phyloP scores from a whole-genome alignment of 108 stramenopile genomes.

The Pseudonitzschia delicatissima region DNA sequence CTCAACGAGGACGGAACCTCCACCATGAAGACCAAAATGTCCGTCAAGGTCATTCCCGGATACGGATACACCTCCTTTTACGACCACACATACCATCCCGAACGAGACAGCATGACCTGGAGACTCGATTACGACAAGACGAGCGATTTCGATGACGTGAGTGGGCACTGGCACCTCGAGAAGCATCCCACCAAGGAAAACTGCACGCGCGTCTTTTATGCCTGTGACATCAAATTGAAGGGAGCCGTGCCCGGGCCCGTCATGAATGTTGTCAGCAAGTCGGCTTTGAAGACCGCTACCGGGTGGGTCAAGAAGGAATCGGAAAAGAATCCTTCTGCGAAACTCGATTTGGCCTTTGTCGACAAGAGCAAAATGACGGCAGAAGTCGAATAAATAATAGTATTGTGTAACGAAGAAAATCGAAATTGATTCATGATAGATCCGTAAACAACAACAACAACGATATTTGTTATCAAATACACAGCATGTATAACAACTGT shows the following conservation, averaged over 20 bases:
- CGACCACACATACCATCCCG: constrained; percentile 49
- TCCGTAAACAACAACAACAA: no score
- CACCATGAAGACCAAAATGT: constrained; percentile 67
- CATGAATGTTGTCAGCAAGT: constrained; percentile 61
- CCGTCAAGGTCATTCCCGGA: constrained; percentile 65
- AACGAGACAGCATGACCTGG: constrained; percentile 58
- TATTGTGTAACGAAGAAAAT: no score
- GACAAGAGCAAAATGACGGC: constrained; percentile 8
- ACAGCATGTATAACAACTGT: no score
- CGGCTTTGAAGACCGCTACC: constrained; percentile 63
- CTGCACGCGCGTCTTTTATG: constrained; percentile 69
- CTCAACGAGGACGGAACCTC: constrained; percentile 37
- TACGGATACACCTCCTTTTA: constrained; percentile 61
- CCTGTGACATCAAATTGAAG: constrained; percentile 62
- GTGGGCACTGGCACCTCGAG: constrained; percentile 73
- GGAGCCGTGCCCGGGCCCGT: constrained; percentile 57
- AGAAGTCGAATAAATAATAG: background rate
- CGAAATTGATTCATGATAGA: no score
- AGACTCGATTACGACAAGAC: constrained; percentile 70
- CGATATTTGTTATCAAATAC: no score
- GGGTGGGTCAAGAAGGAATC: constrained; percentile 77
- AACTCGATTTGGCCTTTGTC: constrained; percentile 14
- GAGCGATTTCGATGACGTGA: constrained; percentile 70
- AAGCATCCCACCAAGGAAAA: constrained; percentile 46
- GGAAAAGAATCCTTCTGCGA: constrained; percentile 39